Percentiles rank a stretch among this genome's conserved stretches.
phyloP scores from a whole-genome alignment of 2,329 filamentous ascomycete species.

The Fusarium xylarioides region DNA sequence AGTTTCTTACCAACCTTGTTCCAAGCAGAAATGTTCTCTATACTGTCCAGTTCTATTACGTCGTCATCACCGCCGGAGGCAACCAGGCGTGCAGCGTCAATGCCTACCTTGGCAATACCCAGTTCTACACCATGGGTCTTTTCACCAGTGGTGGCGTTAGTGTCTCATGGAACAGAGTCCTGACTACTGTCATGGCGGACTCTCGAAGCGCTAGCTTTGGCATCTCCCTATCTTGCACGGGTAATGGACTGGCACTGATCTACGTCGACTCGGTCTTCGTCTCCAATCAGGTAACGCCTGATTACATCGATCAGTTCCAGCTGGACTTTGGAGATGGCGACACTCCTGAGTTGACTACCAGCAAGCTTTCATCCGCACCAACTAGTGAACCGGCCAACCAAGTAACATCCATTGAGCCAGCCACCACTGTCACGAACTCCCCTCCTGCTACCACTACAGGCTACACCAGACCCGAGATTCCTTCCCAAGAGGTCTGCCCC shows the following conservation, averaged over 20 bases:
- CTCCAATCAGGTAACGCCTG: constrained; percentile 13
- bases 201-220: background rate
- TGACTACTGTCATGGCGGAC: background rate
- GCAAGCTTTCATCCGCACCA: background rate
- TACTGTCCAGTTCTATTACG: constrained; percentile 23
- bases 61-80: background rate
- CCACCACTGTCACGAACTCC: background rate
- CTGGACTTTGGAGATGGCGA: background rate
- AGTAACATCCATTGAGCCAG: background rate
- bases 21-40: constrained; percentile 1
- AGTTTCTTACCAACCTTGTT: background rate
- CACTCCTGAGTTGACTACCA: background rate
- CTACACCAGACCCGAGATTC: background rate
- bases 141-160: background rate
- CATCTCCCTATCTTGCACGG: constrained; percentile 3
- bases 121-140: background rate
- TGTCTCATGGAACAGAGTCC: constrained; percentile 1
- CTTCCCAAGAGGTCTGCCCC: background rate
- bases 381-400: background rate
- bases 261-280: constrained; percentile 21
- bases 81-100: background rate
- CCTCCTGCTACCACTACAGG: background rate
- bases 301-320: constrained; percentile 6
- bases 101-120: background rate
- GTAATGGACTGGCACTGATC: background rate